These are phyloP conservation scores for Alternaria triticimaculans DNA, from an alignment of 2,329 filamentous ascomycete species.

Conservation along the genomic window DNA sequence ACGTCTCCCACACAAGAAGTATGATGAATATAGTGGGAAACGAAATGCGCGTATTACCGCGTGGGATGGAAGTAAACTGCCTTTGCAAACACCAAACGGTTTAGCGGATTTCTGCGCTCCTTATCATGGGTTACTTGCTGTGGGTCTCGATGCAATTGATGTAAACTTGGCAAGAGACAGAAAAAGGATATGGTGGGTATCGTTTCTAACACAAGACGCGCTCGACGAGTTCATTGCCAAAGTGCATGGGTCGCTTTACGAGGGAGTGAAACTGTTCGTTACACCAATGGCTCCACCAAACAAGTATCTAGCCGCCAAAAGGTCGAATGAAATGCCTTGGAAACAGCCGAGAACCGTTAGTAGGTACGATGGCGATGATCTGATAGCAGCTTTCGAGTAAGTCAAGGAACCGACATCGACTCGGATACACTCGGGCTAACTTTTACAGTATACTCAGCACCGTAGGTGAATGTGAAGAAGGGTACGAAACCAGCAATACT, in stretches of 20 bases:
- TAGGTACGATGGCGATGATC: background rate
- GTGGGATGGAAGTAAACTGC: background rate
- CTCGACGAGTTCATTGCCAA: background rate
- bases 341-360: background rate
- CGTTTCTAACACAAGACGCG: background rate
- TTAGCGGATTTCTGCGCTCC: background rate
- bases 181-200: background rate
- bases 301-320: background rate
- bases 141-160: background rate
- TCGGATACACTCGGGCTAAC: background rate
- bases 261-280: background rate
- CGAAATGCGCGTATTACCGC: background rate
- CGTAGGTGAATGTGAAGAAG: background rate
- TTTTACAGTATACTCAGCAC: background rate
- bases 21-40: background rate
- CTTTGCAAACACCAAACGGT: background rate
- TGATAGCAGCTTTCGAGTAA: background rate
- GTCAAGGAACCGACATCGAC: background rate
- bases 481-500: background rate
- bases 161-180: background rate
- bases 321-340: background rate
- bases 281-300: background rate
- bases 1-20: background rate
- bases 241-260: background rate
- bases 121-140: background rate